Evolutionary conservation across 495 filamentous ascomycete genomes (phyloP).

Genomic region (Aspergillus sparsus): DNA sequence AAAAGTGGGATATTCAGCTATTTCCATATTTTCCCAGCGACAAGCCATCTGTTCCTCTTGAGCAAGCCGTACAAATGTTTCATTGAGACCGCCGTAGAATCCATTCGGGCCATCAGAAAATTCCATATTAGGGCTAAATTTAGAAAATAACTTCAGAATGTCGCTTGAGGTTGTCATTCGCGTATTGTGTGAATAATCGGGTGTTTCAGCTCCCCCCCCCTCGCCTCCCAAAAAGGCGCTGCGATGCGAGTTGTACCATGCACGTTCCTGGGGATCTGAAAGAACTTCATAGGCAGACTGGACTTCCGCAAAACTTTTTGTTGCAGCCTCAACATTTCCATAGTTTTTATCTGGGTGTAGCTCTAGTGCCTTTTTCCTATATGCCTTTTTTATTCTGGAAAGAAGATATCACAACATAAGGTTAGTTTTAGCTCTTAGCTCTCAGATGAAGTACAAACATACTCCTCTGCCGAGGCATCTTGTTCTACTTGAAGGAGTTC

Average conservation of each 20-base stretch:
- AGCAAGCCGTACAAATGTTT: slow-evolving; percentile 78
- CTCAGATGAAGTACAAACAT: slow-evolving; percentile 32
- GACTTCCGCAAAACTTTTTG: slow-evolving; percentile 82
- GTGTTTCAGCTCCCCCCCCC: slow-evolving; percentile 33
- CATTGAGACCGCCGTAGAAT: slow-evolving; percentile 78
- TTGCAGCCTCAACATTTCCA: slow-evolving; percentile 79
- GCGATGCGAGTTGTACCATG: slow-evolving; percentile 96
- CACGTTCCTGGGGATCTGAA: slow-evolving; percentile 90
- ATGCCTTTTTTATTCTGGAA: slow-evolving; percentile 86
- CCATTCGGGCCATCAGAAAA: slow-evolving; percentile 73
- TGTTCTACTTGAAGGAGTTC: slow-evolving; percentile 76
- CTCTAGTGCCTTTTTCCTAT: slow-evolving; percentile 85
- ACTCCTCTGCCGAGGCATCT: slow-evolving; percentile 82
- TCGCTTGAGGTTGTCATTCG: slow-evolving; percentile 76
- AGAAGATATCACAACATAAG: slow-evolving; percentile 1
- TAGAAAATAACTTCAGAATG: slow-evolving; percentile 69
- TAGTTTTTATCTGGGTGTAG: slow-evolving; percentile 95
- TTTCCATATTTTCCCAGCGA: slow-evolving; percentile 61
- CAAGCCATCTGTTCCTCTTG: slow-evolving; percentile 74
- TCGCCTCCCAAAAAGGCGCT: slow-evolving; percentile 74
- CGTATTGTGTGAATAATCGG: slow-evolving; percentile 61
- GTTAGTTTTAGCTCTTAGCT: background rate
- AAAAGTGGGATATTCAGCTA: slow-evolving; percentile 74
- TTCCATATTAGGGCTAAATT: slow-evolving; percentile 73
- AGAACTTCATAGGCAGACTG: slow-evolving; percentile 94